Percentiles rank a stretch among this genome's conserved stretches.
phyloP scores from a whole-genome alignment of 2,329 filamentous ascomycete species.

The Aspergillus sp. region DNA sequence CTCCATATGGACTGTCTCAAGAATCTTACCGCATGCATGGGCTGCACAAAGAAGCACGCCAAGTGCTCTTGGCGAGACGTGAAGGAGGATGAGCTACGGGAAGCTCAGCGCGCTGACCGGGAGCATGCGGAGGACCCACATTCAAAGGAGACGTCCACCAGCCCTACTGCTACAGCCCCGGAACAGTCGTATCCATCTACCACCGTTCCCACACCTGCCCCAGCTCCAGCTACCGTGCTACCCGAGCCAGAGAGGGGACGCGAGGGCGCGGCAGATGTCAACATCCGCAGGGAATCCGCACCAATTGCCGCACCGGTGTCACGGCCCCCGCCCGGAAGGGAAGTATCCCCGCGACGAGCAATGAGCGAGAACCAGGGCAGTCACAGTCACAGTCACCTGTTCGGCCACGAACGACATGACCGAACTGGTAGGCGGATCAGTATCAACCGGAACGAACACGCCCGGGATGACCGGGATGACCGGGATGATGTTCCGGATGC shows the following conservation, averaged over 20 bases:
- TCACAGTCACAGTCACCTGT: neutral
- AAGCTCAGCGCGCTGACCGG: slow-evolving; percentile 21
- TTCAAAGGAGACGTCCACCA: slow-evolving; percentile 14
- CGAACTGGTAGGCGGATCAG: slow-evolving; percentile 16
- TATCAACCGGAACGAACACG: slow-evolving; percentile 17
- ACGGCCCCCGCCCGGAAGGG: slow-evolving; percentile 22
- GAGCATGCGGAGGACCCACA: slow-evolving; percentile 17
- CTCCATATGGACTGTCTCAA: slow-evolving; percentile 81
- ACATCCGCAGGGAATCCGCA: slow-evolving; percentile 21
- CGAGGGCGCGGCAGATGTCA: slow-evolving; percentile 10
- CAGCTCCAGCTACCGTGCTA: slow-evolving; percentile 5
- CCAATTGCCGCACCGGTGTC: slow-evolving; percentile 22
- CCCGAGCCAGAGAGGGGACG: slow-evolving; percentile 9
- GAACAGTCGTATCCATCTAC: slow-evolving; percentile 9
- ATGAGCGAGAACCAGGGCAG: slow-evolving; percentile 38
- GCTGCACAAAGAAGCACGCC: slow-evolving; percentile 86
- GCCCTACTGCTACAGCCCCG: slow-evolving; percentile 4
- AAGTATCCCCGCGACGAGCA: slow-evolving; percentile 36
- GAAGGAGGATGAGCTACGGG: slow-evolving; percentile 65
- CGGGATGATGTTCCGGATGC: slow-evolving; percentile 37
- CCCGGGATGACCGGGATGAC: slow-evolving; percentile 28
- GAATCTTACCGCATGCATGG: slow-evolving; percentile 80
- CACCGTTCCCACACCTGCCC: slow-evolving; percentile 9
- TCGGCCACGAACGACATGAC: neutral
- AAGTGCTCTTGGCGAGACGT: slow-evolving; percentile 84